Evolutionary conservation across 192 early-diverging fungal species (phyloP).

Genomic region (Backusella macrospora): DNA sequence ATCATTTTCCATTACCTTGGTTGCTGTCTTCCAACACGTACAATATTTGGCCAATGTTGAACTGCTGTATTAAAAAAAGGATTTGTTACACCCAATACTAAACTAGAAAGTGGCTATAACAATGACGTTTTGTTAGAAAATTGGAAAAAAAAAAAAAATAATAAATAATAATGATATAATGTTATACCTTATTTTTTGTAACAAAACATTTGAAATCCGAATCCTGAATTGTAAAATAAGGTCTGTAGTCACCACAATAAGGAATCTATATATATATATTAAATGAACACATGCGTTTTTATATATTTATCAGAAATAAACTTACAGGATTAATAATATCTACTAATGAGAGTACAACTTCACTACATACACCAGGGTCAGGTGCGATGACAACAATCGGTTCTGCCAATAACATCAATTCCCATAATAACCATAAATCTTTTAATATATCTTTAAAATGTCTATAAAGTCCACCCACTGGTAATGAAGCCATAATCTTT

Average conservation of each 20-base stretch:
- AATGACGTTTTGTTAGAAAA: conserved; percentile 8
- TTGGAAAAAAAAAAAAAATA: too few species aligned
- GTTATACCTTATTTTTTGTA: conserved; percentile 56
- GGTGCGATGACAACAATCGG: conserved; percentile 88
- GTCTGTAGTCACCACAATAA: conserved; percentile 95
- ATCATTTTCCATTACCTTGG: conserved; percentile 27
- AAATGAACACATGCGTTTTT: not conserved
- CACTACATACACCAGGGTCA: conserved; percentile 85
- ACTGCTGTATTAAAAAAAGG: conserved; percentile 90
- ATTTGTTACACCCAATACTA: conserved; percentile 94
- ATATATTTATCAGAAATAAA: not conserved
- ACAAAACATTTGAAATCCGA: conserved; percentile 81
- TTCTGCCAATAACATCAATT: conserved; percentile 91
- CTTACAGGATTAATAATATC: conserved; percentile 92
- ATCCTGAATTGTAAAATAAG: conserved; percentile 97
- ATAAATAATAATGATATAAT: too few species aligned
- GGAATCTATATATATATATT: conserved; percentile 65
- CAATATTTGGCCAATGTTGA: conserved; percentile 90
- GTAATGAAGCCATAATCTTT: conserved; percentile 66
- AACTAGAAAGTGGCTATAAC: conserved; percentile 74
- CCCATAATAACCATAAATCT: conserved; percentile 91
- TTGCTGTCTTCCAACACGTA: conserved; percentile 57
- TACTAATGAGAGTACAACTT: conserved; percentile 78
- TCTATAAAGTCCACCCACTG: conserved; percentile 70
- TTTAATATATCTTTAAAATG: conserved; percentile 81